Conservation (phyloP, 2,329 filamentous ascomycete genomes). For the Juglanconis sp. region DNA sequence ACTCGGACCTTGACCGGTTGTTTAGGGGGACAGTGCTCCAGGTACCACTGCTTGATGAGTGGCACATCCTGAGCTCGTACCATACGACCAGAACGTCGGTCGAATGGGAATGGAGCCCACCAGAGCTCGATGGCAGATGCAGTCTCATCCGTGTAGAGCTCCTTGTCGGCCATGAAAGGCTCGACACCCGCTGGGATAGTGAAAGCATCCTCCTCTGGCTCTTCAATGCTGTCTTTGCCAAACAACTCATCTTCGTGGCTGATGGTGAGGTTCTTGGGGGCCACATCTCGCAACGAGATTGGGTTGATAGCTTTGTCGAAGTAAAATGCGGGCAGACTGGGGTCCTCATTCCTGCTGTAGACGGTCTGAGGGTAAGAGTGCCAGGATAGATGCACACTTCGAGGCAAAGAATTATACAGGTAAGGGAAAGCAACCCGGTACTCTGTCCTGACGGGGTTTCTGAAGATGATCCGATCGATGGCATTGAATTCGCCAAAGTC, state of each 20-base stretch:
- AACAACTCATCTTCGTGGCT: constrained; percentile 95
- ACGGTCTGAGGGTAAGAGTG: constrained; percentile 92
- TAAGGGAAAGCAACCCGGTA: constrained; percentile 93
- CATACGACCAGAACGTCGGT: constrained; percentile 91
- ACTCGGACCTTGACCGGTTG: constrained; percentile 97
- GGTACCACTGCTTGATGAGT: constrained; percentile 95
- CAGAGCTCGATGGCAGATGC: constrained; percentile 88
- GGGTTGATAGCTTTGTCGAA: constrained; percentile 98
- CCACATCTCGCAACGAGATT: constrained; percentile 90
- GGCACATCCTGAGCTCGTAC: constrained; percentile 96
- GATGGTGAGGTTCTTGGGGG: constrained; percentile 87
- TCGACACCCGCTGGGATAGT: constrained; percentile 75
- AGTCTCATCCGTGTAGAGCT: constrained; percentile 85
- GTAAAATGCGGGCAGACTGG: constrained; percentile 90
- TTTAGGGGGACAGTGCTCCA: constrained; percentile 84
- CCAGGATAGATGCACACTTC: constrained; percentile 90
- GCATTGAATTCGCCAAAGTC: constrained; percentile 99
- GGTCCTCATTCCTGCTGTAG: constrained; percentile 83
- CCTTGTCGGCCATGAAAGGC: constrained; percentile 86
- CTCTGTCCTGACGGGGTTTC: constrained; percentile 89
- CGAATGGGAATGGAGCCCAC: constrained; percentile 98
- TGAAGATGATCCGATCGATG: constrained; percentile 98
- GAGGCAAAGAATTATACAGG: constrained; percentile 91
- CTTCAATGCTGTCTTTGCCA: constrained; percentile 70
- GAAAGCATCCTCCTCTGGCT: constrained; percentile 77